These are phyloP conservation scores for Sutorius australiensis DNA, from an alignment of 768 basidiomycete species.

Conservation along the genomic window DNA sequence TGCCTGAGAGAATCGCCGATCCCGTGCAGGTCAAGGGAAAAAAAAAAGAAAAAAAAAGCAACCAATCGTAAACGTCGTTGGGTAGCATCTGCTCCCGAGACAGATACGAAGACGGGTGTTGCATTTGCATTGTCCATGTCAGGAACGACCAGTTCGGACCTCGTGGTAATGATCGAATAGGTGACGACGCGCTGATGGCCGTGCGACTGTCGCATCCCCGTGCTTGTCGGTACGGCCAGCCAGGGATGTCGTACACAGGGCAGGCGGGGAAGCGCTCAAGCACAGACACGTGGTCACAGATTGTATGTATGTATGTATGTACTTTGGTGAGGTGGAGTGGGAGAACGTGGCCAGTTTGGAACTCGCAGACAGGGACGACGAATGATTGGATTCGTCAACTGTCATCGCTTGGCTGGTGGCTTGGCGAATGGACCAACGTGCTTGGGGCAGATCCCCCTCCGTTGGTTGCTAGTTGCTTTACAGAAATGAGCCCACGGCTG, in stretches of 20 bases:
- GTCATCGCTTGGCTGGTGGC: neutral
- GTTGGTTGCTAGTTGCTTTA: slow-evolving; percentile 3
- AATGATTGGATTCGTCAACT: neutral
- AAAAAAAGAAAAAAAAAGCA: no score
- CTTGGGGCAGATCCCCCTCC: neutral
- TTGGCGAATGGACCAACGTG: neutral
- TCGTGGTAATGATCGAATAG: slow-evolving; percentile 19
- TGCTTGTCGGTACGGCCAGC: slow-evolving; percentile 9
- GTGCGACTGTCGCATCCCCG: slow-evolving; percentile 23
- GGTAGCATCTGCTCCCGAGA: slow-evolving; percentile 11
- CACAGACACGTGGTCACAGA: slow-evolving; percentile 4
- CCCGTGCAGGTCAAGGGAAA: neutral
- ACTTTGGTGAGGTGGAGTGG: neutral
- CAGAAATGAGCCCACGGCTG: slow-evolving; percentile 2
- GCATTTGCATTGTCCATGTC: slow-evolving; percentile 3
- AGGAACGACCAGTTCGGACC: slow-evolving; percentile 14
- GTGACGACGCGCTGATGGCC: slow-evolving; percentile 9
- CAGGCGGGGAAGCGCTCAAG: neutral
- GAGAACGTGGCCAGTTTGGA: neutral
- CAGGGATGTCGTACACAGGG: neutral
- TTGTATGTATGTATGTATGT: no score
- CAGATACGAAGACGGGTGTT: slow-evolving; percentile 1
- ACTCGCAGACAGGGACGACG: neutral
- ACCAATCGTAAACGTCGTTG: neutral
- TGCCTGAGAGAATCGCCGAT: slow-evolving; percentile 5